A percentile compares a stretch with the other conserved stretches of the same genome.
Conservation (phyloP, 2,329 filamentous ascomycete species). For the Calonectria henricotiae region DNA sequence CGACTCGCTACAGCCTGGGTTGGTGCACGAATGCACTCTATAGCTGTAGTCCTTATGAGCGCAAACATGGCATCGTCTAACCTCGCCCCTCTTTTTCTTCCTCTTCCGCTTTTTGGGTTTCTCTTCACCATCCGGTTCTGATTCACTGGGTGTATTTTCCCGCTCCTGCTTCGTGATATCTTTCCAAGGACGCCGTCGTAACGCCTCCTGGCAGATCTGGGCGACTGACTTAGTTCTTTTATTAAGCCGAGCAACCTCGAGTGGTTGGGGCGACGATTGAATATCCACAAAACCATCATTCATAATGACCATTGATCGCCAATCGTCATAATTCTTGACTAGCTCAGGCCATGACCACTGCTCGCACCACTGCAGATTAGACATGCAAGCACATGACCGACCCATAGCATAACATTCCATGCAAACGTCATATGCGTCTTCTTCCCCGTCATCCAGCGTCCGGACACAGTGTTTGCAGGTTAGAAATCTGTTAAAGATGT, state of each 20-base stretch:
- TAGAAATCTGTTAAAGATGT: slow-evolving; percentile 97
- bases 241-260: slow-evolving; percentile 79
- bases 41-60: slow-evolving; percentile 85
- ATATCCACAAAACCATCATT: slow-evolving; percentile 79
- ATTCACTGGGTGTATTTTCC: slow-evolving; percentile 65
- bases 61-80: slow-evolving; percentile 85
- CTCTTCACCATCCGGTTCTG: slow-evolving; percentile 75
- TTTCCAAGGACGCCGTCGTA: slow-evolving; percentile 84
- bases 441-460: slow-evolving; percentile 75
- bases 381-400: slow-evolving; percentile 90
- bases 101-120: slow-evolving; percentile 74
- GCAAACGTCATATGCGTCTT: slow-evolving; percentile 95
- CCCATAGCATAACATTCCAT: slow-evolving; percentile 99
- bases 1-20: slow-evolving; percentile 77
- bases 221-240: slow-evolving; percentile 85
- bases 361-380: slow-evolving; percentile 90
- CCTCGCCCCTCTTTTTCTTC: slow-evolving; percentile 70
- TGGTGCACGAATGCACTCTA: slow-evolving; percentile 87
- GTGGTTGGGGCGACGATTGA: slow-evolving; percentile 77
- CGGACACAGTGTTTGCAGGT: slow-evolving; percentile 90
- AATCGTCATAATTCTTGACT: slow-evolving; percentile 83
- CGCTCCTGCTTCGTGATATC: slow-evolving; percentile 79
- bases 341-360: slow-evolving; percentile 92
- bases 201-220: slow-evolving; percentile 93
- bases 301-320: slow-evolving; percentile 84